A percentile compares a stretch with the other conserved stretches of the same genome.
Conservation (phyloP, 2,329 filamentous ascomycete genomes). For the Colletotrichum musae region DNA sequence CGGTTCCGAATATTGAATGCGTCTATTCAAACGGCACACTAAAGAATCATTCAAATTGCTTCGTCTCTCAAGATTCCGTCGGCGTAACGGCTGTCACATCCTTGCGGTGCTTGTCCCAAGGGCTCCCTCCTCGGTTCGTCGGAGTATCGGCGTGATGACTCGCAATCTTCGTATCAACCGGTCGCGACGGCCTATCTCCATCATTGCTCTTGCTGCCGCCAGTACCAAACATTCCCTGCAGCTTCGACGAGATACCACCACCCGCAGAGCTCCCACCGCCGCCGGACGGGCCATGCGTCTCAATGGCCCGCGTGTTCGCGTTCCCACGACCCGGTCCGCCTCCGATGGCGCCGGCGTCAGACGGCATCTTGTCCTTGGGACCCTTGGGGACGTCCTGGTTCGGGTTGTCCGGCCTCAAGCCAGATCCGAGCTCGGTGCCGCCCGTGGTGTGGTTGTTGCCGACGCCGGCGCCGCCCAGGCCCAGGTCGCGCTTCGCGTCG, state of each 20-base stretch:
- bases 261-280: neutral
- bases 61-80: constrained; percentile 11
- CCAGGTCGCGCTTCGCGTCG: constrained; percentile 49
- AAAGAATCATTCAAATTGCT: neutral
- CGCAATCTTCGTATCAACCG: constrained; percentile 35
- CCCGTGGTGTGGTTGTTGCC: constrained; percentile 50
- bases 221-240: constrained; percentile 45
- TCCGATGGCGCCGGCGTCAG: constrained; percentile 51
- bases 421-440: constrained; percentile 48
- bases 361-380: constrained; percentile 50
- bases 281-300: constrained; percentile 40
- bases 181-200: constrained; percentile 31
- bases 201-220: constrained; percentile 42
- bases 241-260: constrained; percentile 28
- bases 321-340: constrained; percentile 50
- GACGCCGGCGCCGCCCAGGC: constrained; percentile 50
- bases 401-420: constrained; percentile 40
- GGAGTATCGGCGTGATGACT: constrained; percentile 38
- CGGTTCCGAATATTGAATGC: neutral
- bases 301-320: constrained; percentile 47
- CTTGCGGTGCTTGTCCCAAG: constrained; percentile 38
- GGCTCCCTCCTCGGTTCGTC: constrained; percentile 40
- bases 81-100: constrained; percentile 30
- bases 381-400: constrained; percentile 42
- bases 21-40: neutral